Percentiles rank a stretch among this genome's conserved stretches.
phyloP scores from a whole-genome alignment of 1,139 yeast species.

The Kodamaea sp. region DNA sequence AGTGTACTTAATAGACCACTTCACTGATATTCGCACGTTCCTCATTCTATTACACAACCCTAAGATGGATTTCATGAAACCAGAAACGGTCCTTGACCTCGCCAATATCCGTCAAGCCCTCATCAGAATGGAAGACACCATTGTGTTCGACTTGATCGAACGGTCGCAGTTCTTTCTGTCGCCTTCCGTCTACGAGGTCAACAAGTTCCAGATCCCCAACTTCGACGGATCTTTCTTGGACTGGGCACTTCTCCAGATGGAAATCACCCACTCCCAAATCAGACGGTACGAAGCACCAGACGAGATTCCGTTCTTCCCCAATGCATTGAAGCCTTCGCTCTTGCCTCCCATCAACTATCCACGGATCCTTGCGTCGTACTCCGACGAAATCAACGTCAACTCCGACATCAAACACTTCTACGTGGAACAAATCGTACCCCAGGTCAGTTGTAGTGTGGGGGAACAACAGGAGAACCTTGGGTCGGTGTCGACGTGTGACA shows the following conservation, averaged over 20 bases:
- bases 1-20: no score
- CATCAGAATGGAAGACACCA: slow-evolving; percentile 94
- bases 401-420: slow-evolving; percentile 65
- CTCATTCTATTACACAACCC: neutral
- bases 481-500: slow-evolving; percentile 80
- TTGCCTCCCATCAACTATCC: slow-evolving; percentile 84
- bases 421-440: slow-evolving; percentile 70
- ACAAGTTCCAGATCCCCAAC: slow-evolving; percentile 61
- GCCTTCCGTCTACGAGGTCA: slow-evolving; percentile 68
- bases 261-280: slow-evolving; percentile 76
- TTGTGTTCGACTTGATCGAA: slow-evolving; percentile 88
- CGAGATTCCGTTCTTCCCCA: slow-evolving; percentile 88
- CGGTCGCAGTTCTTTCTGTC: slow-evolving; percentile 84
- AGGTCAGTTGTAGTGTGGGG: slow-evolving; percentile 65
- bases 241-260: slow-evolving; percentile 79
- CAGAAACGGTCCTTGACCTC: slow-evolving; percentile 79
- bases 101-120: slow-evolving; percentile 81
- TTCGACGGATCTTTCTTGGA: slow-evolving; percentile 84
- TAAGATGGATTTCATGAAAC: slow-evolving; percentile 80
- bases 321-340: slow-evolving; percentile 62
- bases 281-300: slow-evolving; percentile 95
- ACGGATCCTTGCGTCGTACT: slow-evolving; percentile 68
- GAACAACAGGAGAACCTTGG: slow-evolving; percentile 88
- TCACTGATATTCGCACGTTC: no score
- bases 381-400: slow-evolving; percentile 77